phyloP scores from a whole-genome alignment of 371 early-diverging fungal species.

The Mortierella sp. region DNA sequence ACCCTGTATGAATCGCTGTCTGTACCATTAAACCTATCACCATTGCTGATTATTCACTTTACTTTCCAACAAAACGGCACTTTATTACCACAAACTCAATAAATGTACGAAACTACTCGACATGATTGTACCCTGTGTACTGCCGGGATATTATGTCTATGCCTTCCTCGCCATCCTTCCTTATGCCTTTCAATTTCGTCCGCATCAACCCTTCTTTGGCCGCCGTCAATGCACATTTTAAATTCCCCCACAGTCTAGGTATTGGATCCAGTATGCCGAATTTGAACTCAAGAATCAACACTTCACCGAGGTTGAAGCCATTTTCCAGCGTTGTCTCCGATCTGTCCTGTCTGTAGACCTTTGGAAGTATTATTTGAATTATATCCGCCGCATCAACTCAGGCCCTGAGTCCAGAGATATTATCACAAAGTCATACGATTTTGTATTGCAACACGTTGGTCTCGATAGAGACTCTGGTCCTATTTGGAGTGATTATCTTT shows the following conservation, averaged over 20 bases:
- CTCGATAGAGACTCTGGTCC: constrained; percentile 90
- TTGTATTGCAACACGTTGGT: constrained; percentile 89
- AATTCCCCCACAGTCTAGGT: constrained; percentile 69
- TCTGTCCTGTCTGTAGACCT: constrained; percentile 88
- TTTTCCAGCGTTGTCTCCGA: constrained; percentile 88
- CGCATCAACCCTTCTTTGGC: constrained; percentile 7
- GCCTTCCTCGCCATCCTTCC: not conserved
- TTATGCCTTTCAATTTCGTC: constrained; percentile 16
- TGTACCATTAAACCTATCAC: not conserved
- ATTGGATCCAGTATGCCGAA: constrained; percentile 89
- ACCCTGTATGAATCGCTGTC: not conserved
- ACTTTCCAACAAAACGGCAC: constrained; percentile 3
- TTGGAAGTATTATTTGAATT: constrained; percentile 90
- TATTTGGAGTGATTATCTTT: constrained; percentile 93
- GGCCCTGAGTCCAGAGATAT: constrained; percentile 79
- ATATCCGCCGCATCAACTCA: constrained; percentile 84
- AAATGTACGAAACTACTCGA: constrained; percentile 32
- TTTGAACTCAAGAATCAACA: constrained; percentile 85
- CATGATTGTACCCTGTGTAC: constrained; percentile 31
- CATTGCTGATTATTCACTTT: not conserved
- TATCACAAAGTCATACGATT: constrained; percentile 90
- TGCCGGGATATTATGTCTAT: constrained; percentile 23
- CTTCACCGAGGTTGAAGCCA: constrained; percentile 81
- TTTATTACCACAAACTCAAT: constrained; percentile 28
- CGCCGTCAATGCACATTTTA: not conserved